Conservation (phyloP, 1,284 basidiomycete genomes). For the Cutaneotrichosporon arboriforme region DNA sequence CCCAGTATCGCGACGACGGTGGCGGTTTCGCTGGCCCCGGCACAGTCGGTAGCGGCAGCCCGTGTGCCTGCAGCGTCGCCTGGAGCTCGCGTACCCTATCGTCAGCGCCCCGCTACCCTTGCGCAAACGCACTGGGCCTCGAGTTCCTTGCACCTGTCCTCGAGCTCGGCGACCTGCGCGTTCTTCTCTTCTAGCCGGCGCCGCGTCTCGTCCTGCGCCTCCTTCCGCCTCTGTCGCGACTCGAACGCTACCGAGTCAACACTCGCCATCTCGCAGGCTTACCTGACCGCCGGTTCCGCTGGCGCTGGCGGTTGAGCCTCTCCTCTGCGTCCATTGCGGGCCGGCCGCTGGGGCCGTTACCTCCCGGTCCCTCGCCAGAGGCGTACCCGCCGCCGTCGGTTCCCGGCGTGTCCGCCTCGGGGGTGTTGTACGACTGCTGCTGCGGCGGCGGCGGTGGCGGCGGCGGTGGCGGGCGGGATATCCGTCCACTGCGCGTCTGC, state of each 20-base stretch:
- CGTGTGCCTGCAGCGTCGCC: conserved; percentile 2
- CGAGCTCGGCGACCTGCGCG: neutral
- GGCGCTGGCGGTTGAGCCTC: neutral
- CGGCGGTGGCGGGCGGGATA: conserved; percentile 2
- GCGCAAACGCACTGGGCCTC: conserved; percentile 8
- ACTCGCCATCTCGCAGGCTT: neutral
- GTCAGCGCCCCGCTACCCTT: no score
- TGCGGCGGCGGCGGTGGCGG: no score
- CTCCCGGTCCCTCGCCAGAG: neutral
- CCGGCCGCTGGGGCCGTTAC: neutral
- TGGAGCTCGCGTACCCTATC: conserved; percentile 1
- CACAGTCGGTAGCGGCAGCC: neutral
- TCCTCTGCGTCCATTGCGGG: neutral
- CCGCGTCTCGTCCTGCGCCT: neutral
- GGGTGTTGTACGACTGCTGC: neutral
- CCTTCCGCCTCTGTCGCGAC: neutral
- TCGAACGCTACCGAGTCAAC: neutral
- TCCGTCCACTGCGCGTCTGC: conserved; percentile 2
- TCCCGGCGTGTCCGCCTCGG: neutral
- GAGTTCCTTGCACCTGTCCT: neutral
- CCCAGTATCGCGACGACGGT: neutral
- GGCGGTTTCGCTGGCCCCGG: neutral
- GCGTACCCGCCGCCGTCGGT: neutral
- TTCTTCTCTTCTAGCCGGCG: neutral
- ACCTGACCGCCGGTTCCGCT: neutral